phyloP scores from a whole-genome alignment of 495 filamentous ascomycete genomes.

The Podospora appendiculata region DNA sequence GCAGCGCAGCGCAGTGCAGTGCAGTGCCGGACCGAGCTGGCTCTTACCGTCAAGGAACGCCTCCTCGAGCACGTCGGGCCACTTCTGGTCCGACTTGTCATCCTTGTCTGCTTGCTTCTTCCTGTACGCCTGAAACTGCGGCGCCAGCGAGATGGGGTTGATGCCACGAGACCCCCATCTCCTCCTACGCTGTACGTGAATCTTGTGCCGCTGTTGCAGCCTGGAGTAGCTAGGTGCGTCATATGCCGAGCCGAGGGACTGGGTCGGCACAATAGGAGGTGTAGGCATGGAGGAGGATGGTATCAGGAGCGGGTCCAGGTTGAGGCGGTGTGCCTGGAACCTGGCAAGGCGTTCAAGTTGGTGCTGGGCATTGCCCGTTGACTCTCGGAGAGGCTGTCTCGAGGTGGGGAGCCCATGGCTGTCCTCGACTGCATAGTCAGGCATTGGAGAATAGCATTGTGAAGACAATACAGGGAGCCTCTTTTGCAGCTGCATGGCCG shows the following conservation, averaged over 20 bases:
- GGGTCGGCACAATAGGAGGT: slow-evolving; percentile 35
- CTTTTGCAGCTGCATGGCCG: slow-evolving; percentile 18
- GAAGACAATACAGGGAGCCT: slow-evolving; percentile 16
- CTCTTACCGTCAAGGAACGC: slow-evolving; percentile 80
- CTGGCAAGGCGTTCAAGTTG: slow-evolving; percentile 23
- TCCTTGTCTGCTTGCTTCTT: slow-evolving; percentile 54
- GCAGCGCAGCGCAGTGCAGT: background rate
- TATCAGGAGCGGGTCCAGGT: slow-evolving; percentile 23
- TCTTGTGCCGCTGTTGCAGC: slow-evolving; percentile 14
- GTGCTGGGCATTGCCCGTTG: slow-evolving; percentile 41
- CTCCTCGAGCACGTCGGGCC: slow-evolving; percentile 78
- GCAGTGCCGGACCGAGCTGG: background rate
- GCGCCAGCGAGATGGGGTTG: slow-evolving; percentile 44
- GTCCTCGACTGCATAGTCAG: slow-evolving; percentile 9
- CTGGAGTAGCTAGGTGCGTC: slow-evolving; percentile 15
- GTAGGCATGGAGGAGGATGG: slow-evolving; percentile 28
- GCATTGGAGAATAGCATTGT: slow-evolving; percentile 20
- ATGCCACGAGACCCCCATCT: background rate
- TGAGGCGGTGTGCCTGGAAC: slow-evolving; percentile 25
- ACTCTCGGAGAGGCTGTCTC: slow-evolving; percentile 40
- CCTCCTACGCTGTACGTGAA: slow-evolving; percentile 10
- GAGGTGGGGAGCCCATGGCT: slow-evolving; percentile 13
- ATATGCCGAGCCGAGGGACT: slow-evolving; percentile 31
- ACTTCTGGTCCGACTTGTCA: slow-evolving; percentile 46
- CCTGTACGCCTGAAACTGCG: slow-evolving; percentile 60